Conservation (phyloP, 2,329 filamentous ascomycete genomes). For the Paecilomyces variotii region DNA sequence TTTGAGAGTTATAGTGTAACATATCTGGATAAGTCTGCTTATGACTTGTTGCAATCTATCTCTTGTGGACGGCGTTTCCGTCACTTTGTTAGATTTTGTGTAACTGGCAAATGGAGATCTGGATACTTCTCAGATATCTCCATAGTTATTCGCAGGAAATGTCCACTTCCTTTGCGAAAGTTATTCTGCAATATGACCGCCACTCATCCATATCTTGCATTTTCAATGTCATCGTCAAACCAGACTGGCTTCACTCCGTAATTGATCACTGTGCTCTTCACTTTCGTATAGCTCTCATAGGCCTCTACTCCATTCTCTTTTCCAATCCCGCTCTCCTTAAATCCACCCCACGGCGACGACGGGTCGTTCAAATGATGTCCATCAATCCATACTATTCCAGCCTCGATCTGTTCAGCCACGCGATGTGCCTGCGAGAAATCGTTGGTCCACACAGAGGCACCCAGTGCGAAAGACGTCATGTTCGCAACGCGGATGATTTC, state of each 20-base stretch:
- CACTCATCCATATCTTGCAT: slow-evolving; percentile 53
- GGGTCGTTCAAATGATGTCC: slow-evolving; percentile 64
- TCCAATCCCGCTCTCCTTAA: slow-evolving; percentile 58
- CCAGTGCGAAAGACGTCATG: slow-evolving; percentile 43
- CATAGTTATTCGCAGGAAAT: too few relatives aligned
- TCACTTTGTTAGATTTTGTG: too few relatives aligned
- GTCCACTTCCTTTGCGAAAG: too few relatives aligned
- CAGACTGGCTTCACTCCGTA: slow-evolving; percentile 59
- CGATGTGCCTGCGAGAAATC: slow-evolving; percentile 43
- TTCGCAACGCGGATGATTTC: slow-evolving; percentile 43
- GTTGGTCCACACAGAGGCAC: slow-evolving; percentile 45
- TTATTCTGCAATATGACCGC: too few relatives aligned
- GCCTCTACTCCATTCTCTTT: slow-evolving; percentile 66
- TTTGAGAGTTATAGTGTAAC: too few relatives aligned
- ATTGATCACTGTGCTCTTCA: slow-evolving; percentile 45
- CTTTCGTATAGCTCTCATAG: slow-evolving; percentile 49
- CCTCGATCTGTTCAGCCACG: slow-evolving; percentile 40
- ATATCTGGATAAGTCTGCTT: too few relatives aligned
- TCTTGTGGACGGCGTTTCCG: too few relatives aligned
- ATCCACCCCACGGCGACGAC: slow-evolving; percentile 62
- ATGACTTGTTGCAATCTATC: too few relatives aligned
- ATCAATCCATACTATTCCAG: slow-evolving; percentile 42
- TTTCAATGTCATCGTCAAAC: slow-evolving; percentile 53
- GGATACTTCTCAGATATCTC: too few relatives aligned
- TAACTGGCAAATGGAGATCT: too few relatives aligned